Evolutionary conservation across 805 yeast species (phyloP).

Genomic region (Zygoascus ofunaensis): DNA sequence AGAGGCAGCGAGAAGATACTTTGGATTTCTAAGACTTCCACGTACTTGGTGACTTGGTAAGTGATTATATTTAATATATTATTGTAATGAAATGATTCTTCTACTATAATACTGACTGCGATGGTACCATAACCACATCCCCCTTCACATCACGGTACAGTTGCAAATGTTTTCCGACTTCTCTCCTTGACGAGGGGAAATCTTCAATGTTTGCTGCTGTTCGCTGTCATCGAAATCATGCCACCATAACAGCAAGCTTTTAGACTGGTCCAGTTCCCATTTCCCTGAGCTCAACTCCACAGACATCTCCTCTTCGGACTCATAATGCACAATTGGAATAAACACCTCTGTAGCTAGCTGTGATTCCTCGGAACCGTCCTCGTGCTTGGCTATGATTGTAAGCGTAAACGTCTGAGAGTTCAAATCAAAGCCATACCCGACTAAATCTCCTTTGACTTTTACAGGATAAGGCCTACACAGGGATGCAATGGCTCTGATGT

Average conservation of each 20-base stretch:
- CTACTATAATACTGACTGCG: no score
- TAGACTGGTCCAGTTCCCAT: slow-evolving; percentile 41
- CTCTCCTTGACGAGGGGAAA: not conserved
- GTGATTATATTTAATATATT: slow-evolving; percentile 1
- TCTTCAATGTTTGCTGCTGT: not conserved
- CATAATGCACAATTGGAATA: slow-evolving; percentile 69
- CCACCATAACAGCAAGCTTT: slow-evolving; percentile 62
- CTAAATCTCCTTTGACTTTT: slow-evolving; percentile 51
- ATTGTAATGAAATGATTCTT: no score
- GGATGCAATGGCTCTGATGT: slow-evolving; percentile 61
- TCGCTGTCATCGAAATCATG: slow-evolving; percentile 33
- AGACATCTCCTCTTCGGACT: slow-evolving; percentile 34
- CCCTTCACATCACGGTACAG: slow-evolving; percentile 1
- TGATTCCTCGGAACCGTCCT: slow-evolving; percentile 7
- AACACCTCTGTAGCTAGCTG: slow-evolving; percentile 51
- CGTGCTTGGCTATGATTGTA: slow-evolving; percentile 14
- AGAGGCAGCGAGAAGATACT: slow-evolving; percentile 32
- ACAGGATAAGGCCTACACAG: slow-evolving; percentile 70
- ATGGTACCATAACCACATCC: slow-evolving; percentile 6
- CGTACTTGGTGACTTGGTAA: no score
- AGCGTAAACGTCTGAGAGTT: slow-evolving; percentile 39
- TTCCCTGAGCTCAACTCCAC: slow-evolving; percentile 49
- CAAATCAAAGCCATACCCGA: slow-evolving; percentile 51
- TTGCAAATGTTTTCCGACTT: not conserved
- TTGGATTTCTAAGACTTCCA: slow-evolving; percentile 17